Evolutionary conservation across 2,329 filamentous ascomycete species (phyloP), one percentile per base, ranked within the genome.

Genomic region (Tolypocladium tropicale): DNA sequence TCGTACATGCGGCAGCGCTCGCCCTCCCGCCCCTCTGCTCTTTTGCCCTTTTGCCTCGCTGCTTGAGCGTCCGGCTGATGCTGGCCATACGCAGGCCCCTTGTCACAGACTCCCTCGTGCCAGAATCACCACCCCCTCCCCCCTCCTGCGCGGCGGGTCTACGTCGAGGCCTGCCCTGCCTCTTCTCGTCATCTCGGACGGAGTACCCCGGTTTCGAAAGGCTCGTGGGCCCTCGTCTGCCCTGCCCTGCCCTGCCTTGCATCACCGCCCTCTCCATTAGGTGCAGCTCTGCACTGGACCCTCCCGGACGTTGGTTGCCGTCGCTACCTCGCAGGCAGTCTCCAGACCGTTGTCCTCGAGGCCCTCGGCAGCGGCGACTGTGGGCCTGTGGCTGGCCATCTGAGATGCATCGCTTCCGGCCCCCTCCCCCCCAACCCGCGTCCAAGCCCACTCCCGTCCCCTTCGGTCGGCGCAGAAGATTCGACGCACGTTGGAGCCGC

Each of bases 341-440:
- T 23, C 37, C 3, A 46, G 23, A 16, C 14, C 28, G 12, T 23
- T 46, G 23, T 46, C 23, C 41, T 28, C n/a, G n/a, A 21, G 5
- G n/a, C 14, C 39, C 39, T 14, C 43, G 25, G 16, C 43, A 28
- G 25, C 43, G 25, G 23, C 25, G 41, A 48, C 25, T 2, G 43
- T 11, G 43, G 43, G 25, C 43, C 43, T 48, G 25, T 48, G 43
- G 25, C 43, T 50, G 54, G 32, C 33, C 52, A 51, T 54, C 52
- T 34, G 34, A 23, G 52, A 54, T 56, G 55, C 43, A 52, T 52
- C 48, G 46, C 49, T 32, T 55, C 30, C 21, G 51, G 28, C 53
- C 51, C 56, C 43, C 56, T 34, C 43, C 18, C 53, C 37, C 28
- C 28, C 23, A n/a, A n/a, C 50, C 51, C 39, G 41, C 41, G 37